Evolutionary conservation across 192 early-diverging fungal species (phyloP), one percentile per base, ranked within the genome.

Genomic region (Backusella mclennaniae): DNA sequence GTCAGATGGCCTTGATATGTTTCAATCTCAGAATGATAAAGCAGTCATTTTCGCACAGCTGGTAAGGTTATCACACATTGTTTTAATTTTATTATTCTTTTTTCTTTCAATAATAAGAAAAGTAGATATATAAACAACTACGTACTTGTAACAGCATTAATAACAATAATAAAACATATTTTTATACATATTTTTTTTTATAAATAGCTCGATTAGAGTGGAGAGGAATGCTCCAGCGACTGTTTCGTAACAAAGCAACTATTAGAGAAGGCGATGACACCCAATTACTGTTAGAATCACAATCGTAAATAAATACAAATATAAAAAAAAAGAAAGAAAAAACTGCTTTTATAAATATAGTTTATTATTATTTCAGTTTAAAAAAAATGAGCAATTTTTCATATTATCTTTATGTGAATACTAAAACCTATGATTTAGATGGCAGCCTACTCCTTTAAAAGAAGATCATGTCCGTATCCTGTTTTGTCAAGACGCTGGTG

Each of bases 401-500:
- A 59, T 26, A 26, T 59, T 26, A 59, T 59, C 12, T 53, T 29
- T 6, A 63, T 63, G 26, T 63, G 23, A 26, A 59, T 9, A 26
- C 2, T 8, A 26, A 26, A 12, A 59, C 9, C 3, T 59, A 14
- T n/a, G 23, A 52, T 26, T 44, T 67, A 87, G 86, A 73, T 87
- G 86, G 86, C 75, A 73, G 38, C 77, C 79, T 21, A 78, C 76
- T 31, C 53, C 84, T 12, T 79, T 87, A 41, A 80, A 79, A 21
- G 75, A 83, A 3, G 77, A 81, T 17, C 78, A 85, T 77, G 77
- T 87, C 66, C 82, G 86, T 68, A 84, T 87, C 71, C 53, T 87
- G 56, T 80, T 87, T 66, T 87, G 86, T 59, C 86, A 87, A 69
- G 86, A 87, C 66, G 85, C 80, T 69, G 79, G 78, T 53, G 76